Conservation (phyloP, 192 early-diverging fungal species). For the Jimgerdemannia flammicorona region DNA sequence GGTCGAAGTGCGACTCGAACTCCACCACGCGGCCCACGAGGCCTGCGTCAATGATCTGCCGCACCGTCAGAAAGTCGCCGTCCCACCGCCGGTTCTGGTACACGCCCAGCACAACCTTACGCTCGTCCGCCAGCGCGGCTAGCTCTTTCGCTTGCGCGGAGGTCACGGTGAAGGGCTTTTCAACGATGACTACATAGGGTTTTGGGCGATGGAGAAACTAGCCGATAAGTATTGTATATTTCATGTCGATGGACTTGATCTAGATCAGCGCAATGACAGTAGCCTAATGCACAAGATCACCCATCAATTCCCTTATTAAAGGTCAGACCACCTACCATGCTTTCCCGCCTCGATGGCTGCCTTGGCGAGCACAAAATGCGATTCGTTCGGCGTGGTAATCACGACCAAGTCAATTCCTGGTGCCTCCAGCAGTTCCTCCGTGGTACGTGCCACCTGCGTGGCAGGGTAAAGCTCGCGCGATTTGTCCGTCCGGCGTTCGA, state of each 20-base stretch:
- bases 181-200: conserved; percentile 50
- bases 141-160: conserved; percentile 57
- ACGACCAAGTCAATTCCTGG: conserved; percentile 63
- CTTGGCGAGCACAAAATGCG: conserved; percentile 58
- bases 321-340: conserved; percentile 31
- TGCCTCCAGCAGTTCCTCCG: conserved; percentile 51
- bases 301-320: neutral
- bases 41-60: conserved; percentile 48
- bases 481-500: conserved; percentile 48
- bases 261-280: neutral
- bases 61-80: conserved; percentile 75
- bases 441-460: conserved; percentile 40
- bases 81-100: conserved; percentile 83
- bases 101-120: conserved; percentile 56
- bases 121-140: conserved; percentile 50
- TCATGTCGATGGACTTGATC: no score
- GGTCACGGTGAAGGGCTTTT: conserved; percentile 74
- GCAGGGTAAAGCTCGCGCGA: conserved; percentile 43
- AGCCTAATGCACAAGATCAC: neutral
- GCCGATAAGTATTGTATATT: neutral
- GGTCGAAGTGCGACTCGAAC: conserved; percentile 71
- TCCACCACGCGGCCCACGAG: conserved; percentile 65
- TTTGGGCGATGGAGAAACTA: neutral
- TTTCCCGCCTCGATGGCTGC: conserved; percentile 59
- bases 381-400: conserved; percentile 66